Evolutionary conservation across 108 stramenopile genomes (phyloP), one percentile per base, ranked within the genome.

Genomic region (Bacterosira constricta): DNA sequence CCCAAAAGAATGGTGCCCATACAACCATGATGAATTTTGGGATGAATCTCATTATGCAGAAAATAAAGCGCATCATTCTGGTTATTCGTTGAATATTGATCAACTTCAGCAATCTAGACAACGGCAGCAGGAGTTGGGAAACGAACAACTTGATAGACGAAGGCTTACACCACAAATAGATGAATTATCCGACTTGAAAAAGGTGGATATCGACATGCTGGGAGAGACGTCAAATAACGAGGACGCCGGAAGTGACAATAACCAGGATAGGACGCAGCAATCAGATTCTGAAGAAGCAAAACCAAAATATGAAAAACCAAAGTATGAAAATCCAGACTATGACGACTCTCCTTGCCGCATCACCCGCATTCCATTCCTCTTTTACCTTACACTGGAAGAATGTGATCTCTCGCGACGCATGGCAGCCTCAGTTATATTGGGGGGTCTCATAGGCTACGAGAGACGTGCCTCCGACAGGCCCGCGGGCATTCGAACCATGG

Each of bases 401-500:
- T 90, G 89, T 66, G 69, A 67, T 30, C 83, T 88, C 26, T 84
- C 66, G 5, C 69, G 89, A 54, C 79, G 90, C 30, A 64, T 90
- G 63, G 61, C 88, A 0, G 44, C 64, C 13, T 79, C 89, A 0
- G 80, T 84, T 31, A 7, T 88, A 6, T 56, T 91, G 52, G 93
- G 92, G 9, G 86, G 83, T 2, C 36, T 88, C 0, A 88, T 94
- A 65, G 93, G 93, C 0, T 94, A 85, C 85, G 95, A 97, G 79
- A 64, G 96, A 4, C 77, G 94, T 32, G 80, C 84, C 23, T 83
- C 85, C 8, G 93, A 97, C 72, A 79, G 95, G 23, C 94, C 96
- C 6, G 97, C 97, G 9, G 97, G 97, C 0, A 91, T 96, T 5
- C 85, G 95, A 34, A 96, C 95, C 45, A 97, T 97, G 95, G 62